Evolutionary conservation across 2,329 filamentous ascomycete species (phyloP).

Genomic region (Fusarium sp.): DNA sequence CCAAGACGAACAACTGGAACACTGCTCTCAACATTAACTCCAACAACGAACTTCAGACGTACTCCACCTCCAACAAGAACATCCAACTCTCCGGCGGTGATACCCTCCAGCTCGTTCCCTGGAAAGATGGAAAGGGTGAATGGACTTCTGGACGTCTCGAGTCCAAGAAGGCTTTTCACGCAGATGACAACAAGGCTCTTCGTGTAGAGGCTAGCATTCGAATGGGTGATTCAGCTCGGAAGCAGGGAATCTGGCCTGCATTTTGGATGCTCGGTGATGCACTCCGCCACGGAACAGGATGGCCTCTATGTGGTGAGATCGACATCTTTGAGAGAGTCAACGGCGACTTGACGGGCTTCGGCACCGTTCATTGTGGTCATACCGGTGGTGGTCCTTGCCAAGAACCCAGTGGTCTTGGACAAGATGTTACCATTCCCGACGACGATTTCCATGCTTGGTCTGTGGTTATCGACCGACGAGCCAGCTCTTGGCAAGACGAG

Average conservation of each 20-base stretch:
- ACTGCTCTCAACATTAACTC: slow-evolving; percentile 58
- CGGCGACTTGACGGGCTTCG: slow-evolving; percentile 59
- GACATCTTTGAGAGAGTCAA: slow-evolving; percentile 65
- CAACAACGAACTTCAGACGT: slow-evolving; percentile 64
- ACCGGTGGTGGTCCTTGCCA: slow-evolving; percentile 61
- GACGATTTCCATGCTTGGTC: slow-evolving; percentile 63
- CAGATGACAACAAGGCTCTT: slow-evolving; percentile 55
- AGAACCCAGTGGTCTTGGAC: slow-evolving; percentile 58
- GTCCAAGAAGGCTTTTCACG: slow-evolving; percentile 60
- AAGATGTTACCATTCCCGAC: slow-evolving; percentile 56
- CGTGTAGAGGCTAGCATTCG: slow-evolving; percentile 60
- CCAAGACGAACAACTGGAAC: slow-evolving; percentile 59
- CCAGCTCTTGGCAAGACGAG: slow-evolving; percentile 59
- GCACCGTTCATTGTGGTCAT: slow-evolving; percentile 62
- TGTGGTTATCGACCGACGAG: slow-evolving; percentile 60
- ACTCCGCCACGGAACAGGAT: slow-evolving; percentile 59
- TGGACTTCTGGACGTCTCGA: slow-evolving; percentile 67
- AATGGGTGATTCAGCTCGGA: slow-evolving; percentile 56
- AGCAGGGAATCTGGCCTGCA: slow-evolving; percentile 66
- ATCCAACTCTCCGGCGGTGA: slow-evolving; percentile 63
- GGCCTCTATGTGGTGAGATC: slow-evolving; percentile 65
- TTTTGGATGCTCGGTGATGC: slow-evolving; percentile 66
- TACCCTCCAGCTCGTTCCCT: slow-evolving; percentile 66
- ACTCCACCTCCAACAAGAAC: slow-evolving; percentile 59
- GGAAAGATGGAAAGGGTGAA: slow-evolving; percentile 51